Evolutionary conservation across 2,329 filamentous ascomycete species (phyloP).

Genomic region (Microdochium trichocladiopsis): DNA sequence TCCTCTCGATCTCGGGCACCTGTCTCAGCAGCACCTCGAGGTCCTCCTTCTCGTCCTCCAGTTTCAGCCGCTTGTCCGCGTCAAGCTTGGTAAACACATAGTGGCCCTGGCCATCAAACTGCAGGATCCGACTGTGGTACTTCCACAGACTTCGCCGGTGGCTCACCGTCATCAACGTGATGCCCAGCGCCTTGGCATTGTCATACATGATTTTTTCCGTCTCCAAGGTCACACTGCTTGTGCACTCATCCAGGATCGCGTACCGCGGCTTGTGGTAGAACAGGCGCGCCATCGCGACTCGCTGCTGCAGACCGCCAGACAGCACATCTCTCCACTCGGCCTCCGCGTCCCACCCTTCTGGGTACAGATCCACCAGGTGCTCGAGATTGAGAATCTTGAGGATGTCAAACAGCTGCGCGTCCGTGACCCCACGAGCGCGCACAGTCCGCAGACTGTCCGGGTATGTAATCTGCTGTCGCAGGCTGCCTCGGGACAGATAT

Average conservation of each 20-base stretch:
- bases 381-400: slow-evolving; percentile 77
- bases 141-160: slow-evolving; percentile 92
- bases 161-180: slow-evolving; percentile 94
- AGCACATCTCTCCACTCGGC: slow-evolving; percentile 96
- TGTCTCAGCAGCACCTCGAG: slow-evolving; percentile 78
- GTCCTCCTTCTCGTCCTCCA: slow-evolving; percentile 97
- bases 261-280: slow-evolving; percentile 93
- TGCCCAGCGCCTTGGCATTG: slow-evolving; percentile 81
- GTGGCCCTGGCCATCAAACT: slow-evolving; percentile 91
- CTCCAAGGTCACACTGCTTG: slow-evolving; percentile 87
- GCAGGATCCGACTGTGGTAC: slow-evolving; percentile 88
- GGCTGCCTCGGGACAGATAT: slow-evolving; percentile 81
- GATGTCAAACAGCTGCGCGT: slow-evolving; percentile 71
- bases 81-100: slow-evolving; percentile 88
- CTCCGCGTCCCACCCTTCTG: slow-evolving; percentile 81
- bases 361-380: slow-evolving; percentile 69
- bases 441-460: slow-evolving; percentile 85
- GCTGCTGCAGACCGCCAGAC: slow-evolving; percentile 87
- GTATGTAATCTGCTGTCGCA: slow-evolving; percentile 97
- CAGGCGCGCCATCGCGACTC: slow-evolving; percentile 90
- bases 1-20: slow-evolving; percentile 80
- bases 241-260: slow-evolving; percentile 96
- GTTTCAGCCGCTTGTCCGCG: slow-evolving; percentile 72
- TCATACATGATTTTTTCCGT: slow-evolving; percentile 97
- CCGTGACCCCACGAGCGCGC: slow-evolving; percentile 75